These are phyloP conservation scores for Inosperma sp. DNA, from an alignment of 768 basidiomycete genomes.

Conservation along the genomic window DNA sequence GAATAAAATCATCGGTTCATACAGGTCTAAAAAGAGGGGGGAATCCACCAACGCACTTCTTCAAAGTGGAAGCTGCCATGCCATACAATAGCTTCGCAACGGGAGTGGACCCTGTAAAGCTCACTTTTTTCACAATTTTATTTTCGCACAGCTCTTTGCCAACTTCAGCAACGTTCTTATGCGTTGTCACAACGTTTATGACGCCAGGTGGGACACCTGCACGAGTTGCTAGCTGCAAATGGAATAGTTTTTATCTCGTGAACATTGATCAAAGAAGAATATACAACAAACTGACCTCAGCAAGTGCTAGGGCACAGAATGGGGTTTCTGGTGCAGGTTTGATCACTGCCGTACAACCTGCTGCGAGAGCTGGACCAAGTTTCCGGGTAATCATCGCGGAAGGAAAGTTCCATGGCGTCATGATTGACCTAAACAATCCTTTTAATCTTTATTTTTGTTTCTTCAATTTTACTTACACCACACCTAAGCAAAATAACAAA, in stretches of 20 bases:
- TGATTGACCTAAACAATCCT: slow-evolving; percentile 52
- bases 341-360: slow-evolving; percentile 94
- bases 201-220: slow-evolving; percentile 96
- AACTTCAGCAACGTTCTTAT: slow-evolving; percentile 78
- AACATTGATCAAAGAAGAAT: background rate
- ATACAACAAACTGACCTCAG: slow-evolving; percentile 56
- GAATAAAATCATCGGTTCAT: slow-evolving; percentile 1
- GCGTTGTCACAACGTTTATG: slow-evolving; percentile 89
- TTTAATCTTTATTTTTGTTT: background rate
- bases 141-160: slow-evolving; percentile 94
- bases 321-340: slow-evolving; percentile 96
- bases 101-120: slow-evolving; percentile 84
- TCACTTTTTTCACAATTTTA: slow-evolving; percentile 79
- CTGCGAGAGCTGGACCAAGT: slow-evolving; percentile 82
- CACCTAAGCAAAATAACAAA: slow-evolving; percentile 23
- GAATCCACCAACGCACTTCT: slow-evolving; percentile 54
- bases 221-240: slow-evolving; percentile 62
- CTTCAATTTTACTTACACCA: slow-evolving; percentile 33
- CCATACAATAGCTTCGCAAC: slow-evolving; percentile 74
- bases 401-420: slow-evolving; percentile 93
- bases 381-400: slow-evolving; percentile 95
- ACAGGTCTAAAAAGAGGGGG: background rate
- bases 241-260: background rate
- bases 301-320: slow-evolving; percentile 84
- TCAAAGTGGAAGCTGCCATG: slow-evolving; percentile 71